Conservation (phyloP, 179 eudicot species). For the Patellifolia procumbens region DNA sequence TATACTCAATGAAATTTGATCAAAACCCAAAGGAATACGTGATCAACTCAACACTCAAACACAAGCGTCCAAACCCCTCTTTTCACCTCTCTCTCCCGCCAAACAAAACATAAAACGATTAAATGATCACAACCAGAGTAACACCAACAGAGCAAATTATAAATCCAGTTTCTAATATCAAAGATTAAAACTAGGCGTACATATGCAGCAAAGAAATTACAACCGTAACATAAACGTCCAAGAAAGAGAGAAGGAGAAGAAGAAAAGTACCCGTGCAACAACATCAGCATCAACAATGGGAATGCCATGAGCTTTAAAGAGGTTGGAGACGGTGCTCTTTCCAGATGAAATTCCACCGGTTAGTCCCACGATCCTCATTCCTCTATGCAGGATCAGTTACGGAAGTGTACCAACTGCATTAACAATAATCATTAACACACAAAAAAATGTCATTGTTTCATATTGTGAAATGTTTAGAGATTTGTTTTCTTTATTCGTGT, state of each 20-base stretch:
- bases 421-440: background rate
- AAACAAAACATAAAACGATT: too few species aligned
- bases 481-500: too few species aligned
- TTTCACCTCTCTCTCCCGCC: too few species aligned
- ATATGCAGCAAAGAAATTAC: too few species aligned
- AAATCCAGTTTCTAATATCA: too few species aligned
- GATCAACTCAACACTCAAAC: background rate
- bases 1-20: background rate
- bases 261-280: conserved; percentile 67
- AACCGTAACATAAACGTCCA: background rate
- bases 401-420: background rate
- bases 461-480: too few species aligned
- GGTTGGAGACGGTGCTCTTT: conserved; percentile 90
- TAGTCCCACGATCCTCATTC: conserved; percentile 86
- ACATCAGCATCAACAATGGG: conserved; percentile 93
- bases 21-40: background rate
- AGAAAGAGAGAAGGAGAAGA: background rate
- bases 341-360: conserved; percentile 95
- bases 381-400: background rate
- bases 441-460: background rate
- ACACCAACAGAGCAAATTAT: too few species aligned
- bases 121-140: too few species aligned
- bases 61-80: too few species aligned
- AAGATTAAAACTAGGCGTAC: too few species aligned
- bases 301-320: conserved; percentile 66